These are phyloP conservation scores for Linanthus parryae DNA, from an alignment of 148 eudicot species.

Conservation along the genomic window DNA sequence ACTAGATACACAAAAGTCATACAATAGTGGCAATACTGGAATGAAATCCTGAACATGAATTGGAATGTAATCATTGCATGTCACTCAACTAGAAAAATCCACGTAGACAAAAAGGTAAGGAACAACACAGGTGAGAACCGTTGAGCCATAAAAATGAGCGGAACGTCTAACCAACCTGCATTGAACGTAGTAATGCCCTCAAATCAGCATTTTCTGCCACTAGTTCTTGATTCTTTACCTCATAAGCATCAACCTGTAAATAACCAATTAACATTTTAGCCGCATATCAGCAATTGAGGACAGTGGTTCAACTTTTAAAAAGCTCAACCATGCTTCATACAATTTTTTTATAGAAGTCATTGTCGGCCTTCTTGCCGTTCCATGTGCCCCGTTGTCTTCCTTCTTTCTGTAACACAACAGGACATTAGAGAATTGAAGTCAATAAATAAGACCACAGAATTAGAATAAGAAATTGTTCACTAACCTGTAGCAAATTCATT, in stretches of 20 bases:
- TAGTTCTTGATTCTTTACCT: slow-evolving; percentile 93
- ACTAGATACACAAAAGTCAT: no score
- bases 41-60: no score
- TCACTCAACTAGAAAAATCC: background rate
- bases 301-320: slow-evolving; percentile 11
- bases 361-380: slow-evolving; percentile 98
- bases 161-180: slow-evolving; percentile 45
- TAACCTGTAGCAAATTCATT: slow-evolving; percentile 95
- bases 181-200: slow-evolving; percentile 89
- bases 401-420: slow-evolving; percentile 66
- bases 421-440: slow-evolving; percentile 8
- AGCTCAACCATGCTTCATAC: slow-evolving; percentile 38
- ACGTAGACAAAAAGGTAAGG: background rate
- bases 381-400: slow-evolving; percentile 99
- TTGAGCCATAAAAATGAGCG: background rate
- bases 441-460: background rate
- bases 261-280: slow-evolving; percentile 8
- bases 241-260: slow-evolving; percentile 89
- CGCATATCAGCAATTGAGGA: background rate
- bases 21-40: no score
- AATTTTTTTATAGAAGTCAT: slow-evolving; percentile 90
- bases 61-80: background rate
- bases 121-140: background rate
- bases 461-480: slow-evolving; percentile 2
- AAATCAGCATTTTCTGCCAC: slow-evolving; percentile 90